phyloP scores from a whole-genome alignment of 108 stramenopile species.

The Fragilariopsis cylindrus region DNA sequence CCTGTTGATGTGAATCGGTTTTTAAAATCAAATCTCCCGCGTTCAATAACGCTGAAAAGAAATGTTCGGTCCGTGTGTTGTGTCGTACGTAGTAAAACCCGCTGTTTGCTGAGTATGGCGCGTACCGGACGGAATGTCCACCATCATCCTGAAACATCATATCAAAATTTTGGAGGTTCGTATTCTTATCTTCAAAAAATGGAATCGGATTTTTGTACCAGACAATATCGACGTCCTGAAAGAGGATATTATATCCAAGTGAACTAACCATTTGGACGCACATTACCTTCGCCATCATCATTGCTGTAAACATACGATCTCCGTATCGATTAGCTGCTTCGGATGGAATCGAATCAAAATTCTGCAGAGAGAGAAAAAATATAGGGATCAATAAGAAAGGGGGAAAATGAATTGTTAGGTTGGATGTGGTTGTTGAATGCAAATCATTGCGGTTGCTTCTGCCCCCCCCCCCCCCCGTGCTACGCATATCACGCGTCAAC shows the following conservation, averaged over 20 bases:
- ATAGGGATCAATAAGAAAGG: not conserved
- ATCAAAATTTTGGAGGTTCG: conserved; percentile 58
- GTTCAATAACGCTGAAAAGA: conserved; percentile 63
- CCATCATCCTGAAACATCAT: conserved; percentile 92
- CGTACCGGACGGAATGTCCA: conserved; percentile 59
- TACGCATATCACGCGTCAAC: too few species aligned
- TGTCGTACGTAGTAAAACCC: conserved; percentile 88
- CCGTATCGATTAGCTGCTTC: conserved; percentile 64
- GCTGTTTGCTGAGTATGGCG: conserved; percentile 55
- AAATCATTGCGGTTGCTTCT: too few species aligned
- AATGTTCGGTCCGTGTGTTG: conserved; percentile 70
- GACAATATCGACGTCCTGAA: conserved; percentile 80
- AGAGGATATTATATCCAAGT: conserved; percentile 81
- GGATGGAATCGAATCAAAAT: conserved; percentile 58
- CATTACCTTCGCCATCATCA: conserved; percentile 88
- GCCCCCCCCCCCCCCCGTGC: too few species aligned
- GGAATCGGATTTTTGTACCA: conserved; percentile 65
- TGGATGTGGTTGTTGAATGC: too few species aligned
- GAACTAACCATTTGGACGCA: conserved; percentile 63
- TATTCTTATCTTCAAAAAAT: conserved; percentile 52
- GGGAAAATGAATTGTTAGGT: not conserved
- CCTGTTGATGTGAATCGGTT: conserved; percentile 76
- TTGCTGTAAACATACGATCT: conserved; percentile 65
- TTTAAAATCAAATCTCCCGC: conserved; percentile 66
- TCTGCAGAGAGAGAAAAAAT: conserved; percentile 23